Base-by-base conservation (phyloP, 2,329 filamentous ascomycete genomes). In the Aspergillus transmontanensis region DNA sequence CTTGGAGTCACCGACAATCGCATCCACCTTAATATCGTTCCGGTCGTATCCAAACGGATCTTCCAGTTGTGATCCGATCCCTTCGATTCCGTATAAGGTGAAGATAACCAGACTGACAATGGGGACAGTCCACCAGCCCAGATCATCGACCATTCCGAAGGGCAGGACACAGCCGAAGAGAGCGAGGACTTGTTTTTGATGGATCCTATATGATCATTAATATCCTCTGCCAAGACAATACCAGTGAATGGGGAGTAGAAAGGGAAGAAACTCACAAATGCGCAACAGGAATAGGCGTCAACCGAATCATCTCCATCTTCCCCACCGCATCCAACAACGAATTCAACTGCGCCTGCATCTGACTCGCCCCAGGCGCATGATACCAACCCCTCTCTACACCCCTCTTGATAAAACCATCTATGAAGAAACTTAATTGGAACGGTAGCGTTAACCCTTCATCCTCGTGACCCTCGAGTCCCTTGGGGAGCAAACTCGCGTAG, bases 1-100 rank as follows among this genome's bases (percentile, higher is more conserved):
- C 63, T 85, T 78, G 50, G 86, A 79, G 71, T 90, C 87, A 66
- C 87, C 86, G 3, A 86, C 84, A 57, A 89, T 85, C 4, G 85
- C 86, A 72, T 89, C 87, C 83, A 89, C 87, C 71, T 89, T 89
- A 75, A 90, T 89, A 71, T 89, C 87, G 61, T 88, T 89, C 70
- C 84, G 82, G 66, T 88, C 87, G 61, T 87, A 87, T 2, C 87
- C 87, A 71, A 90, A 89, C 1, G 87, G 87, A 71, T 90, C 87
- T 71, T 90, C 87, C 1, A 89, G 78, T 73, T 89, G 87, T 4
- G 82, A 83, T 12, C 86, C 87, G 60, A 89, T 89, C 1, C 86
- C 87, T 64, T 88, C 86, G 30, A 88, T 88, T 0, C 86, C 86
- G 64, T 90, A 89, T 2, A 89, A 77, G 0, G 87, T 89, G 68